These are phyloP conservation scores for Umbilicaria muhlenbergii DNA, from an alignment of 495 filamentous ascomycete genomes.

Conservation along the genomic window DNA sequence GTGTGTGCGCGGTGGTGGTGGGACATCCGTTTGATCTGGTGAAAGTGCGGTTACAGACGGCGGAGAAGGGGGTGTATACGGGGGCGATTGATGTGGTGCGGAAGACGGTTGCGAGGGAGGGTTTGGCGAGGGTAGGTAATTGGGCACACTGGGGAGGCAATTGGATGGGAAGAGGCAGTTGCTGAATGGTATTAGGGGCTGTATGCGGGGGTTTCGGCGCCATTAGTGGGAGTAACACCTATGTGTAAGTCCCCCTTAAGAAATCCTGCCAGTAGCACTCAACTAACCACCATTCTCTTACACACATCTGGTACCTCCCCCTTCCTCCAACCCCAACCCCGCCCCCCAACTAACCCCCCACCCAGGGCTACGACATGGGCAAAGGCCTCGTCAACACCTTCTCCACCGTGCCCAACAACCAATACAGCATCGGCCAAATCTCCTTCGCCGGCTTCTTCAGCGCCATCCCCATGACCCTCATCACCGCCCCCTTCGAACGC, in stretches of 20 bases:
- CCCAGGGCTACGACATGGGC: slow-evolving; percentile 78
- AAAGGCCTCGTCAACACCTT: slow-evolving; percentile 65
- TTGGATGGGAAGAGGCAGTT: neutral
- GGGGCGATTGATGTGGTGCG: slow-evolving; percentile 83
- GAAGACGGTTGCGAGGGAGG: slow-evolving; percentile 78
- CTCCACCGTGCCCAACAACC: slow-evolving; percentile 42
- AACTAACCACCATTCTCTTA: neutral
- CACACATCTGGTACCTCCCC: slow-evolving; percentile 12
- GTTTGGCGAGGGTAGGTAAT: slow-evolving; percentile 42
- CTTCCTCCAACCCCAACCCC: neutral
- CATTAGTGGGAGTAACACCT: slow-evolving; percentile 86
- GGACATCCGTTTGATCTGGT: slow-evolving; percentile 96
- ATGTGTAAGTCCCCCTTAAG: slow-evolving; percentile 65
- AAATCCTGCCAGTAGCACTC: neutral
- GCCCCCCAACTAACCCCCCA: neutral
- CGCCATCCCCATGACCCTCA: slow-evolving; percentile 92
- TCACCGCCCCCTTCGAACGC: slow-evolving; percentile 96
- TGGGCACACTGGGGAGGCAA: neutral
- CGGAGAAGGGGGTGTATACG: slow-evolving; percentile 81
- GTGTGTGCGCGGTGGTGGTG: slow-evolving; percentile 81
- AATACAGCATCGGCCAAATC: slow-evolving; percentile 71
- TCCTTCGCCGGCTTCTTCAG: slow-evolving; percentile 93
- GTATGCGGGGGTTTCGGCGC: slow-evolving; percentile 94
- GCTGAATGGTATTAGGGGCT: slow-evolving; percentile 41
- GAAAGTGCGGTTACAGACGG: slow-evolving; percentile 93